These are phyloP conservation scores for Solidago caesia DNA, from an alignment of 129 eudicot genomes.

Conservation along the genomic window DNA sequence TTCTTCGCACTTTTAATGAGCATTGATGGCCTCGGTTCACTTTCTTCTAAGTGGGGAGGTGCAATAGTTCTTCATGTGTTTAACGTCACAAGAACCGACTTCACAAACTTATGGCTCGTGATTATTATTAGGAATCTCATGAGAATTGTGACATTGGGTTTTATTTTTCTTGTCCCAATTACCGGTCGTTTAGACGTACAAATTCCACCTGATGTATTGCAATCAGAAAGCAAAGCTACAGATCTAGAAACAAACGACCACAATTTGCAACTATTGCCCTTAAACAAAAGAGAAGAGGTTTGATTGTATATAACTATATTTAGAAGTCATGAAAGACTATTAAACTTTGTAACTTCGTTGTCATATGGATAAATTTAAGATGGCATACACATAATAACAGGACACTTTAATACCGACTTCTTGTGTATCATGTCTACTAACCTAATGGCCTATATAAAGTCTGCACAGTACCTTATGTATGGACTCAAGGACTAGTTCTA, in stretches of 20 bases:
- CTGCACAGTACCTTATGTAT: too few relatives aligned
- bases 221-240: constrained; percentile 2
- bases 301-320: constrained; percentile 19
- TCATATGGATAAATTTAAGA: neutral
- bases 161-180: constrained; percentile 54
- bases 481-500: too few relatives aligned
- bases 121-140: constrained; percentile 42
- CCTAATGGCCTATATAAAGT: too few relatives aligned
- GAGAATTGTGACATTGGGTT: constrained; percentile 44
- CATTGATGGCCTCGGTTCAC: constrained; percentile 54
- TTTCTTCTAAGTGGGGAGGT: constrained; percentile 55
- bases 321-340: constrained; percentile 6
- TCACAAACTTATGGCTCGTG: constrained; percentile 51
- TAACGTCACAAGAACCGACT: constrained; percentile 52
- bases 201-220: constrained; percentile 17
- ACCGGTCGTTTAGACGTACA: constrained; percentile 26
- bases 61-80: constrained; percentile 44
- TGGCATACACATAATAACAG: neutral
- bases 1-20: constrained; percentile 68
- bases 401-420: neutral
- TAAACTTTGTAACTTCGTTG: constrained; percentile 1
- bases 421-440: neutral
- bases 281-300: constrained; percentile 39
- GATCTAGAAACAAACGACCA: constrained; percentile 15
- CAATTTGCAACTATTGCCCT: constrained; percentile 41